These are phyloP conservation scores for Clathrospora elynae DNA, from an alignment of 2,329 filamentous ascomycete species.

Conservation along the genomic window DNA sequence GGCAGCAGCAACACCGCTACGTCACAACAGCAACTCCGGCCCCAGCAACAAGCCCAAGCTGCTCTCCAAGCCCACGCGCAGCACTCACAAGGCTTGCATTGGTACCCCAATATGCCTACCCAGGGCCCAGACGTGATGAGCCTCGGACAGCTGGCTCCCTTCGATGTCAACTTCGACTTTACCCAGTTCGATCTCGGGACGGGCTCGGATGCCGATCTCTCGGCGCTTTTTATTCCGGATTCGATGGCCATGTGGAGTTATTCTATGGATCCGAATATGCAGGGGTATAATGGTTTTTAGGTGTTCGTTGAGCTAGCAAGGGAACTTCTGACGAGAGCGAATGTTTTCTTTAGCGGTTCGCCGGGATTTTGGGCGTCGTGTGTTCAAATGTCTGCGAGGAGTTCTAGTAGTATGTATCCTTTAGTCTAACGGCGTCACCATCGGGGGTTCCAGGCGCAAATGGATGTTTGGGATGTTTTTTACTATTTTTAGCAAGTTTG, in stretches of 20 bases:
- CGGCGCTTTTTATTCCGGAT: slow-evolving; percentile 46
- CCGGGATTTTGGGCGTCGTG: too few species aligned
- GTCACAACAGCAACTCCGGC: slow-evolving; percentile 16
- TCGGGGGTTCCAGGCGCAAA: too few species aligned
- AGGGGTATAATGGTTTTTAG: slow-evolving; percentile 23
- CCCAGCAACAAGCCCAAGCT: slow-evolving; percentile 34
- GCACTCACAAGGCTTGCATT: slow-evolving; percentile 27
- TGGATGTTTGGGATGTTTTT: too few species aligned
- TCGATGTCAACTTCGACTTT: slow-evolving; percentile 46
- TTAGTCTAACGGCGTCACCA: too few species aligned
- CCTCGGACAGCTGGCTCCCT: slow-evolving; percentile 31
- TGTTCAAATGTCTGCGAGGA: too few species aligned
- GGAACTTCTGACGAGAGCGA: too few species aligned
- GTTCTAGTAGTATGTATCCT: too few species aligned
- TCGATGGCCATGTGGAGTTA: slow-evolving; percentile 40
- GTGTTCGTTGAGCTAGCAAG: too few species aligned
- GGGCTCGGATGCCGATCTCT: slow-evolving; percentile 44
- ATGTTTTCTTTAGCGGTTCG: not conserved
- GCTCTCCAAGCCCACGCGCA: slow-evolving; percentile 34
- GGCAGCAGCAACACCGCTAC: slow-evolving; percentile 35
- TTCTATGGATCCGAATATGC: slow-evolving; percentile 20
- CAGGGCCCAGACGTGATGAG: slow-evolving; percentile 33
- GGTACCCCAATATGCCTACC: slow-evolving; percentile 34
- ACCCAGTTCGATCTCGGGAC: slow-evolving; percentile 45
- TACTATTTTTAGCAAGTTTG: too few species aligned